Base-by-base conservation (phyloP, 768 basidiomycete species). In the Leccinellum luteum region DNA sequence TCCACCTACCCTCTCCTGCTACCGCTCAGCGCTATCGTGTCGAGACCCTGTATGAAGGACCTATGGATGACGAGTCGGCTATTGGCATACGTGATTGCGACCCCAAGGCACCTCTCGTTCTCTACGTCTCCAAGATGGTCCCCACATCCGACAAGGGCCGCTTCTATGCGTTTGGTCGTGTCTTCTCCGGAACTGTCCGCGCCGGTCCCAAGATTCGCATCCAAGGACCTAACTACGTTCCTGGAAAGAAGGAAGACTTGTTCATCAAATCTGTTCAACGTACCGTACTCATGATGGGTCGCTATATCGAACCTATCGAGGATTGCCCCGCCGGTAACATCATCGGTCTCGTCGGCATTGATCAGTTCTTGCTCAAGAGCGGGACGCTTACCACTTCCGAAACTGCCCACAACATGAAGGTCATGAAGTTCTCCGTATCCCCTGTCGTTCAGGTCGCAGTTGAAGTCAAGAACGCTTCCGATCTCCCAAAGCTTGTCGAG, bases 61-160 rank as follows among this genome's bases (percentile, higher is more conserved):
- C 97, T 68, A 94, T 98, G 94, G 97, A 99, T 78, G 97, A 99
- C 72, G 97, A 99, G 78, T 97, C 93, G 59, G 97, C 97, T 65
- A 93, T 98, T 65, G 92, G 86, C 79, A 95, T 99, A 81, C 88
- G 97, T 53, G 95, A 98, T 74, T 99, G 97, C 74, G 92, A 98
- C 78, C 90, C 97, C 74, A 89, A 87, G 47, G 97, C 87, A 52
- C 97, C 97, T 63, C 89, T 99, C 61, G 94, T 98, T 71, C 85
- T 96, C 62, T 99, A 99, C 78, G 82, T 99, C 78, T 98, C 97
- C 65, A 98, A 98, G 87, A 98, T 99, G 97, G 97, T 98, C 68
- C 97, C 97, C 61, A 98, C 97, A 43, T 97, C 97, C 66, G 97
- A 99, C 77, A 98, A 98, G 80, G 97, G 97, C 70, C 94, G 97